Percentiles rank a stretch among this genome's conserved stretches.
These are phyloP conservation scores for Alternaria incomplexa DNA, from an alignment of 2,329 filamentous ascomycete genomes.

Conservation along the genomic window DNA sequence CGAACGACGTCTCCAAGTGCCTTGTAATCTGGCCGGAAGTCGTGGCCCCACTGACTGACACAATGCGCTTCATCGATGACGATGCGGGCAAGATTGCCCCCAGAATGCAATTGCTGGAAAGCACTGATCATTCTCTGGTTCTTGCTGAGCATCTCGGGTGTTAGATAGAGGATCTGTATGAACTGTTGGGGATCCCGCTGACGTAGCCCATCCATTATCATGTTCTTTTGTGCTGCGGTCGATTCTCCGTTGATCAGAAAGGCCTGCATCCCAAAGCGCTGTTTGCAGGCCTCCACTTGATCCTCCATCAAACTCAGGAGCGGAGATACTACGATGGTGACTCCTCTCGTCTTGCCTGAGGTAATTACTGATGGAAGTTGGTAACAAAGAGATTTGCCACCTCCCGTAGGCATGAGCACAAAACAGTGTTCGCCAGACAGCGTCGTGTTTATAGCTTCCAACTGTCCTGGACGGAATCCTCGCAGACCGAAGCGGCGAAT, in stretches of 20 bases:
- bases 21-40: conserved; percentile 97
- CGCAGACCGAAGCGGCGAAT: conserved; percentile 83
- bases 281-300: conserved; percentile 80
- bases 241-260: conserved; percentile 82
- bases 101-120: conserved; percentile 71
- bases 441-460: conserved; percentile 95
- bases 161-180: conserved; percentile 90
- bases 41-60: conserved; percentile 98
- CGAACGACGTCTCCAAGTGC: conserved; percentile 75
- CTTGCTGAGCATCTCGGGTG: conserved; percentile 94
- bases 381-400: conserved; percentile 96
- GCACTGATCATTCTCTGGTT: conserved; percentile 71
- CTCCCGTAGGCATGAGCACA: conserved; percentile 96
- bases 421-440: conserved; percentile 87
- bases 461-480: conserved; percentile 87
- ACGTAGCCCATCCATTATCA: conserved; percentile 70
- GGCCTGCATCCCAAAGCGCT: conserved; percentile 75
- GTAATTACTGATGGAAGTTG: conserved; percentile 87
- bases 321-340: conserved; percentile 95
- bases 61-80: conserved; percentile 99
- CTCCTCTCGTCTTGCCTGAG: conserved; percentile 79
- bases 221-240: conserved; percentile 64
- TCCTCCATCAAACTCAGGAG: conserved; percentile 96
- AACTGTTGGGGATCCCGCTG: conserved; percentile 72
- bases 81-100: conserved; percentile 79